Evolutionary conservation across 2,329 filamentous ascomycete genomes (phyloP), one percentile per base, ranked within the genome.

Genomic region (Didymella lethalis): DNA sequence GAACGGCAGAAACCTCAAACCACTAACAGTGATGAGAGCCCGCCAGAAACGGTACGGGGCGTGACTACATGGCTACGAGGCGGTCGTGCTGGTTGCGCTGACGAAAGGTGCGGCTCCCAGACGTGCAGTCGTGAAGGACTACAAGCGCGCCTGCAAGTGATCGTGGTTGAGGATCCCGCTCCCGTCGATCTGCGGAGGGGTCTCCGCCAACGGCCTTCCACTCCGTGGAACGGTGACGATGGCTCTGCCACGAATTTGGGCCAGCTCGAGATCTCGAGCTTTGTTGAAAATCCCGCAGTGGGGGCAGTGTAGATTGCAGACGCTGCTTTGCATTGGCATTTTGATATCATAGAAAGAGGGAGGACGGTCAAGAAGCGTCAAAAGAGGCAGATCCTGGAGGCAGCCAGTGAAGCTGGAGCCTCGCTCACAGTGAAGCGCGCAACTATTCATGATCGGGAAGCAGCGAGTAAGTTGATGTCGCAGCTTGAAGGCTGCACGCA

Each of bases 1-100:
- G 45, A 48, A 16, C 55, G 55, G 55, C 55, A 57, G 55, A 18
- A 46, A 53, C 25, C 25, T 53, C 55, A 49, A 53, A 53, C 55
- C 44, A 32, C 49, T 50, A 48, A 36, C n/a, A 31, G 28, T 47
- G 51, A 44, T 18, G 41, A 28, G 18, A 7, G 34, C 18, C 44
- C 34, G 34, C 44, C 6, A 10, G 29, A 18, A n/a, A 29, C 29
- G 29, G 38, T 50, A 10, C 18, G 25, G 48, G 23, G n/a, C 7
- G 23, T 26, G 23, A 36, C n/a, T 28, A 16, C 36, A 48, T 12
- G 36, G 34, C 34, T 41, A 36, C 20, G 26, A 40, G 45, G 36
- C 18, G 20, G 36, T 54, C 38, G 29, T 20, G 20, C 8, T 54
- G 26, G 41, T 40, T 34, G 18, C 25, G 18, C 20, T 48, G 34